phyloP scores from a whole-genome alignment of 331 rosid genomes.

The Telfairia occidentalis region DNA sequence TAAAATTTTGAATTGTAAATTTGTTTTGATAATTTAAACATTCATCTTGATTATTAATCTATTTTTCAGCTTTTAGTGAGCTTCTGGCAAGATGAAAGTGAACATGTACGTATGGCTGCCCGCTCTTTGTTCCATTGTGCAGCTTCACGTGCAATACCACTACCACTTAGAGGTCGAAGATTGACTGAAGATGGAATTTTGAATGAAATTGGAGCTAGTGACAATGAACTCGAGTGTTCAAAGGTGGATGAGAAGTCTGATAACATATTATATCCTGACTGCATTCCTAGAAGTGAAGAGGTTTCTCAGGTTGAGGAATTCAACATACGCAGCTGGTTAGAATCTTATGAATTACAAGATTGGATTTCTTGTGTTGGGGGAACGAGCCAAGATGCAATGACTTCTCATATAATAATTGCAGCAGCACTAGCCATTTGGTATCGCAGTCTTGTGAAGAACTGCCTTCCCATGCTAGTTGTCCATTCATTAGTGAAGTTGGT shows the following conservation, averaged over 20 bases:
- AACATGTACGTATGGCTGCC: constrained; percentile 90
- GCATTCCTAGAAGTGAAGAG: constrained; percentile 20
- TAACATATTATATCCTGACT: constrained; percentile 5
- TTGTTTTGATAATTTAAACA: neutral
- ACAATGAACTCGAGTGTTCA: constrained; percentile 23
- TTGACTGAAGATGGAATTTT: constrained; percentile 24
- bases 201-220: constrained; percentile 26
- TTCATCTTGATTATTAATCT: neutral
- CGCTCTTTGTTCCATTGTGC: constrained; percentile 94
- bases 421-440: constrained; percentile 96
- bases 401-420: constrained; percentile 91
- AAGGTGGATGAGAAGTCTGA: constrained; percentile 26
- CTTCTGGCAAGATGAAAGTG: constrained; percentile 97
- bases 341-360: constrained; percentile 89
- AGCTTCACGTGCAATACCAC: constrained; percentile 81
- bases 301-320: constrained; percentile 43
- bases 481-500: constrained; percentile 87
- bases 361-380: constrained; percentile 99
- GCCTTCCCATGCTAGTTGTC: constrained; percentile 56
- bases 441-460: constrained; percentile 76
- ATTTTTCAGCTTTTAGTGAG: constrained; percentile 78
- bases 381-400: constrained; percentile 95
- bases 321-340: constrained; percentile 61
- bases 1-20: neutral
- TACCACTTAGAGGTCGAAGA: constrained; percentile 44